These are phyloP conservation scores for Argentina anserina DNA, from an alignment of 306 rosid species.

Conservation along the genomic window DNA sequence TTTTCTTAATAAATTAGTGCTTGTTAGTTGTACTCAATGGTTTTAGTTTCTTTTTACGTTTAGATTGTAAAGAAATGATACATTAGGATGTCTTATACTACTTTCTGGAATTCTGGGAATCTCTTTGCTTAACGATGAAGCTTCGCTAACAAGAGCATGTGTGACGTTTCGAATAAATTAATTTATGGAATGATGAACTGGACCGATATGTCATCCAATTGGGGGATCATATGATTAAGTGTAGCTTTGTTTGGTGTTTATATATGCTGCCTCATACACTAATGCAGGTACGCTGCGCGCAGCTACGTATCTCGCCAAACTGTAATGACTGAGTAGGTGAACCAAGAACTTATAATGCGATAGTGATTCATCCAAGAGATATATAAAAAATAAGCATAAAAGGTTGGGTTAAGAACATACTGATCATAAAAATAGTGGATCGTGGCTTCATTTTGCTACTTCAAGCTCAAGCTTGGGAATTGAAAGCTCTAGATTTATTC, in stretches of 20 bases:
- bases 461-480: no score
- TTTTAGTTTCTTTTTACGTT: not conserved
- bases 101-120: not conserved
- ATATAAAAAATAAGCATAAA: not conserved
- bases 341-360: not conserved
- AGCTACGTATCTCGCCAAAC: not conserved
- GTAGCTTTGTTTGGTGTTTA: not conserved
- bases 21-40: slow-evolving; percentile 5
- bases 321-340: slow-evolving; percentile 11
- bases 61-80: slow-evolving; percentile 5
- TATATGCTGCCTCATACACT: not conserved
- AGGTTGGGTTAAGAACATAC: not conserved
- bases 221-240: not conserved
- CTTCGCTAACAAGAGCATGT: not conserved
- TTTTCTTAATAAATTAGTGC: slow-evolving; percentile 15
- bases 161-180: not conserved
- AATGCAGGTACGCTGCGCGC: not conserved
- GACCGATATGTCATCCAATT: not conserved
- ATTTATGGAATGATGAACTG: not conserved
- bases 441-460: no score
- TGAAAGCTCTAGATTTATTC: no score
- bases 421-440: not conserved
- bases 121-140: slow-evolving; percentile 14
- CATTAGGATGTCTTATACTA: not conserved
- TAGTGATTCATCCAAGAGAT: not conserved